Conservation (phyloP, 345 rosid genomes). For the Ailanthus altissimus region DNA sequence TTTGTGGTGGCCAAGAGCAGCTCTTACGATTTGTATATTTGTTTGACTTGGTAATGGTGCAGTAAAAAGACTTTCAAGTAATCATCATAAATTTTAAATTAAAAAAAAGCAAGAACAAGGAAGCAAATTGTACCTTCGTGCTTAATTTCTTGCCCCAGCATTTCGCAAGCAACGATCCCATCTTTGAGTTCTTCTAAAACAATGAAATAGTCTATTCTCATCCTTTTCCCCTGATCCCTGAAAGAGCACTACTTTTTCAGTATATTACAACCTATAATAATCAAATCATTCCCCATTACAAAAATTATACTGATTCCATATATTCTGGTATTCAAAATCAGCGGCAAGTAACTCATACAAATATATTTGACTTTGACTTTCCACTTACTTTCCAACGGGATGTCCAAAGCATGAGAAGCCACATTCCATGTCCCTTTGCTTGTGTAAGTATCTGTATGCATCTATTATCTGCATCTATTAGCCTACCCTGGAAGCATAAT, state of each 20-base stretch:
- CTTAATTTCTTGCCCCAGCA: conserved; percentile 83
- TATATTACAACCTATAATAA: conserved; percentile 9
- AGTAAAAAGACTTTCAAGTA: neutral
- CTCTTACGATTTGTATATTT: neutral
- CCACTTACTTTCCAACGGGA: conserved; percentile 88
- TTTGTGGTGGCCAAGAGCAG: neutral
- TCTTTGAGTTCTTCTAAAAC: conserved; percentile 71
- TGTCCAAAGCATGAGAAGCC: conserved; percentile 98
- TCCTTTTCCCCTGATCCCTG: conserved; percentile 92
- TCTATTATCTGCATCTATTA: conserved; percentile 84
- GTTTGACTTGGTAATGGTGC: neutral
- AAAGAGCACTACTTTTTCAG: conserved; percentile 20
- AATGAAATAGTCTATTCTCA: conserved; percentile 87
- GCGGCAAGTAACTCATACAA: neutral
- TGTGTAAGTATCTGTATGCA: conserved; percentile 80
- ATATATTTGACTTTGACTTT: neutral
- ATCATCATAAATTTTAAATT: neutral
- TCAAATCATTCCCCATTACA: neutral
- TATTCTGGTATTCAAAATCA: neutral
- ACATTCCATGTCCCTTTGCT: conserved; percentile 78
- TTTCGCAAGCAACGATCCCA: conserved; percentile 65
- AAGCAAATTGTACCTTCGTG: conserved; percentile 53
- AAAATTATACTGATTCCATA: neutral
- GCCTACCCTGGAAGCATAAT: conserved; percentile 66
- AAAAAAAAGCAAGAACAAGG: neutral